Conservation (phyloP, 2,329 filamentous ascomycete genomes). For the Fusarium ramigenum region DNA sequence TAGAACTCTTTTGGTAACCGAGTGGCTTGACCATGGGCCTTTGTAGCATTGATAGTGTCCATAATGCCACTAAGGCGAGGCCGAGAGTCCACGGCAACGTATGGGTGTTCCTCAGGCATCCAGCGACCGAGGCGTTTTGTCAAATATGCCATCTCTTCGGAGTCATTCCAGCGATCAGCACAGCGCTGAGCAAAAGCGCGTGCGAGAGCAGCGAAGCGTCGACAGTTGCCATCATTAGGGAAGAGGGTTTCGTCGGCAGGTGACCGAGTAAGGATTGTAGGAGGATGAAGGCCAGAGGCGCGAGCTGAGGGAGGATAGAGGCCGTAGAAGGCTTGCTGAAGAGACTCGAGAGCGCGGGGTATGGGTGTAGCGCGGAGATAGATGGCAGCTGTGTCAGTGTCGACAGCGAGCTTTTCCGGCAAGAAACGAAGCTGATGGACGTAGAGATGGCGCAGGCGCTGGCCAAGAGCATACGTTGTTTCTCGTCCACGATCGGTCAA, state of each 20-base stretch:
- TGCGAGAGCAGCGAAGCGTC: constrained; percentile 74
- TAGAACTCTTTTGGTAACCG: constrained; percentile 88
- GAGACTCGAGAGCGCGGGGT: constrained; percentile 78
- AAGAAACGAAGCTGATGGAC: constrained; percentile 79
- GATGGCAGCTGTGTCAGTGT: constrained; percentile 65
- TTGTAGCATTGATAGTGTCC: constrained; percentile 91
- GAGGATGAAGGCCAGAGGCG: constrained; percentile 61
- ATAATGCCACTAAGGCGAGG: constrained; percentile 89
- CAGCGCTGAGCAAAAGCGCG: constrained; percentile 77
- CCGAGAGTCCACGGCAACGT: constrained; percentile 83
- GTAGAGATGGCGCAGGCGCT: constrained; percentile 75
- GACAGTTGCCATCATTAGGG: constrained; percentile 80
- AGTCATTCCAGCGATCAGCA: constrained; percentile 77
- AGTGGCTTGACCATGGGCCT: constrained; percentile 80
- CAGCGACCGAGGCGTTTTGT: constrained; percentile 81
- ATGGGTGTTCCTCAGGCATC: constrained; percentile 77
- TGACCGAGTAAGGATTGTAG: constrained; percentile 72
- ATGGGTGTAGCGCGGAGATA: constrained; percentile 81
- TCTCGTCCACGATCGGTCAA: constrained; percentile 79
- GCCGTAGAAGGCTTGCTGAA: constrained; percentile 79
- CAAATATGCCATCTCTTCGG: constrained; percentile 84
- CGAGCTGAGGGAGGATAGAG: constrained; percentile 71
- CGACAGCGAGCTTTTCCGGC: constrained; percentile 64
- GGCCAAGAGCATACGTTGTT: constrained; percentile 75
- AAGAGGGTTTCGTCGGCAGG: constrained; percentile 80